Conservation (phyloP, 2,329 filamentous ascomycete species). For the Apiospora kogelbergensis region DNA sequence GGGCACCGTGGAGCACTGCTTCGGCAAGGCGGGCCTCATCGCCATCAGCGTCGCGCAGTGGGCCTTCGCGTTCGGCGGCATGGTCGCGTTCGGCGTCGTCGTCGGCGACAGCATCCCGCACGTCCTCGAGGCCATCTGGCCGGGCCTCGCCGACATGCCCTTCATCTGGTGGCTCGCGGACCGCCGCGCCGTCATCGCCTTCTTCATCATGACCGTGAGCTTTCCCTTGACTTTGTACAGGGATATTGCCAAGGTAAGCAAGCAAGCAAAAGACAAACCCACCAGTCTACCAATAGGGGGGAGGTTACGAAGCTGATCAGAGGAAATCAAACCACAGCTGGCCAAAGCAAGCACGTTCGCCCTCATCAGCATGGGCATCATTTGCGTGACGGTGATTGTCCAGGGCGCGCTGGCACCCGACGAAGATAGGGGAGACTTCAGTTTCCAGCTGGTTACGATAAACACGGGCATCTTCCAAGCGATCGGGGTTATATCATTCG, state of each 20-base stretch:
- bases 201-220: conserved; percentile 83
- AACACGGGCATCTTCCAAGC: conserved; percentile 91
- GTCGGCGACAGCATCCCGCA: conserved; percentile 95
- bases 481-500: conserved; percentile 97
- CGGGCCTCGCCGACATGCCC: conserved; percentile 67
- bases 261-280: conserved; percentile 24
- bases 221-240: conserved; percentile 91
- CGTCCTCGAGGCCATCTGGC: conserved; percentile 81
- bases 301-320: not conserved
- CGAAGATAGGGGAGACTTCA: conserved; percentile 71
- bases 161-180: conserved; percentile 83
- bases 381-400: conserved; percentile 82
- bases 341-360: conserved; percentile 95
- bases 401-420: conserved; percentile 75
- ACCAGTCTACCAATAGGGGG: not conserved
- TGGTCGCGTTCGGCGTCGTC: conserved; percentile 98
- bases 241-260: conserved; percentile 87
- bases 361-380: conserved; percentile 88
- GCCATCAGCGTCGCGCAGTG: conserved; percentile 91
- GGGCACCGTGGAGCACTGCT: conserved; percentile 93
- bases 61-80: conserved; percentile 97
- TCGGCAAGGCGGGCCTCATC: conserved; percentile 81
- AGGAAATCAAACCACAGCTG: conserved; percentile 54
- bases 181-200: conserved; percentile 79
- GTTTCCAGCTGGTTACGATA: conserved; percentile 69